Base-by-base conservation (phyloP, 106 monocot genomes). In the Posidonia australis region DNA sequence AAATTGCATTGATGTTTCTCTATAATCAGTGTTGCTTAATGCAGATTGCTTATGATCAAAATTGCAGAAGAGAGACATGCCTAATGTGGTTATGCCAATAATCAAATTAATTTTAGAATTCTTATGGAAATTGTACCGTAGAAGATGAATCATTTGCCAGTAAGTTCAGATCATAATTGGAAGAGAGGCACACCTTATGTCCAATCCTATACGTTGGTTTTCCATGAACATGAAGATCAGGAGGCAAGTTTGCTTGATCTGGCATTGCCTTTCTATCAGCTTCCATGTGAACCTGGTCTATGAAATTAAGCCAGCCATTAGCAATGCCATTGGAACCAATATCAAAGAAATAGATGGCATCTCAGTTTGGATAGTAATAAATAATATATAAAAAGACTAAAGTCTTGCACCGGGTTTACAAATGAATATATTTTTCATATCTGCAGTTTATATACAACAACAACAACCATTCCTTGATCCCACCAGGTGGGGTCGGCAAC, bases 281-380 rank as follows among this genome's bases (percentile, higher is more conserved):
- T 80, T 98, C 90, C 79, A 98, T 80, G 68, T 98, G 96, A 69
- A 98, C 96, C 96, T 98, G 86, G 67, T 73, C 66, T 72, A 83
- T 42, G 47, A 75, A 28, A 64, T 74, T 59, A 44, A 79, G 41
- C 51, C 10, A 74, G 54, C 62, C 67, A 72, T 71, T 54, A 51
- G 56, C 45, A 49, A 69, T 2, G 55, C 9, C 19, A 44, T 23
- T 58, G 51, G 53, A 23, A 62, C 13, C 23, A 36, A 62, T 51
- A 52, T 46, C 24, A 63, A 63, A 49, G 9, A 49, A 9, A 49
- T 11, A 58, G 26, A 25, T 17, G 13, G 0, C 25, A 58, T 58
- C 13, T 58, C 57, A 58, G 10, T 30, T 57, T 57, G 5, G 17
- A 13, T 49, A 49, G 48, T 49, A 17, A 49, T 49, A 49, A 13